Evolutionary conservation across 352 stramenopile genomes (phyloP).

Genomic region (Pythium dissotocum): DNA sequence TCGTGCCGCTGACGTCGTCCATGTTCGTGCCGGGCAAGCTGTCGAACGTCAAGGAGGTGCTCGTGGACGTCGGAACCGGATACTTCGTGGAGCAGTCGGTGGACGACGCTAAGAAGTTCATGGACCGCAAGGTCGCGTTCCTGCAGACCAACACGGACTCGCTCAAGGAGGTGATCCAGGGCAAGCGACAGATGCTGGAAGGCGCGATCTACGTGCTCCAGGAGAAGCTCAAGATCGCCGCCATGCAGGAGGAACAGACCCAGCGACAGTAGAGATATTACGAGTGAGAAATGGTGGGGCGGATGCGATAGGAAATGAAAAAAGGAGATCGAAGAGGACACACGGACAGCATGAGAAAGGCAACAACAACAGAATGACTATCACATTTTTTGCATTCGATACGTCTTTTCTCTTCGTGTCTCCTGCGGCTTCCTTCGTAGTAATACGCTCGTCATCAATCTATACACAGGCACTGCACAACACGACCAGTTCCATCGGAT

Average conservation of each 20-base stretch:
- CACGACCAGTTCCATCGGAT: too few species aligned
- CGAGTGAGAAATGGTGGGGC: too few species aligned
- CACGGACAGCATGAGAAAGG: too few species aligned
- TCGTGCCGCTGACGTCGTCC: slow-evolving; percentile 94
- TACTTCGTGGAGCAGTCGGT: slow-evolving; percentile 94
- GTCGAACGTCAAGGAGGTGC: slow-evolving; percentile 81
- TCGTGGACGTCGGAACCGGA: slow-evolving; percentile 94
- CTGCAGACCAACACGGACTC: slow-evolving; percentile 93
- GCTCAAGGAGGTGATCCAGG: slow-evolving; percentile 86
- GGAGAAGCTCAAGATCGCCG: slow-evolving; percentile 69
- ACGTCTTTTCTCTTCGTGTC: background rate
- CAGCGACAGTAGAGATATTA: slow-evolving; percentile 13
- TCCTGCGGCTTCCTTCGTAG: too few species aligned
- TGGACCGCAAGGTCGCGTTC: slow-evolving; percentile 92
- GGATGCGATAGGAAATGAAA: background rate
- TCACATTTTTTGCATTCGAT: slow-evolving; percentile 4
- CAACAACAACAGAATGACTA: background rate
- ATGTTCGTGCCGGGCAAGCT: slow-evolving; percentile 93
- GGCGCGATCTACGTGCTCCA: slow-evolving; percentile 85
- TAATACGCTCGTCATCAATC: background rate
- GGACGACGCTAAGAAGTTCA: slow-evolving; percentile 88
- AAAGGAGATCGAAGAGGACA: too few species aligned
- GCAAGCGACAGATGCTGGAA: slow-evolving; percentile 82
- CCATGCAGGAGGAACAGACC: slow-evolving; percentile 30
- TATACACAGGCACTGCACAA: background rate